Evolutionary conservation across 371 early-diverging fungal species (phyloP).

Genomic region (Parasitella parasitica): DNA sequence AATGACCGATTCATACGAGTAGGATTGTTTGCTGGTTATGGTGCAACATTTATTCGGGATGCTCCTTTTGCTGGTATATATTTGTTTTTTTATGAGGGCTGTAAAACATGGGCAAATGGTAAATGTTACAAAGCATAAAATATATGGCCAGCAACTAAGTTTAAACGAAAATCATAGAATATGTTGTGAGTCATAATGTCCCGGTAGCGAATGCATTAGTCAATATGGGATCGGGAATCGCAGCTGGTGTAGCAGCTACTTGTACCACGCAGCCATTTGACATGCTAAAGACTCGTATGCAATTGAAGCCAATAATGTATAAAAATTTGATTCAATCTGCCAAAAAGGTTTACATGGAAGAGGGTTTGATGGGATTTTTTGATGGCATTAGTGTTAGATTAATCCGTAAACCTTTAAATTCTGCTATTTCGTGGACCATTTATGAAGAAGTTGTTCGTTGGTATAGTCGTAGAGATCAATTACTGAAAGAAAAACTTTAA

Average conservation of each 20-base stretch:
- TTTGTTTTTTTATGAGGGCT: constrained; percentile 86
- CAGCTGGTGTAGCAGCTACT: constrained; percentile 77
- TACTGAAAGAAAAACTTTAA: constrained; percentile 24
- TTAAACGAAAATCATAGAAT: constrained; percentile 3
- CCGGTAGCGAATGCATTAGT: constrained; percentile 40
- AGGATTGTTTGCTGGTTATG: constrained; percentile 89
- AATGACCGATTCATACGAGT: background rate
- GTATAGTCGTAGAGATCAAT: constrained; percentile 19
- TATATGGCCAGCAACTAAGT: background rate
- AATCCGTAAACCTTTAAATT: constrained; percentile 83
- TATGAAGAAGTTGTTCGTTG: constrained; percentile 81
- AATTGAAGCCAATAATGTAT: constrained; percentile 79
- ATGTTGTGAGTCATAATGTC: constrained; percentile 12
- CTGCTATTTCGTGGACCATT: constrained; percentile 92
- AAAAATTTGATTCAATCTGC: constrained; percentile 62
- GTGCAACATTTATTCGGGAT: constrained; percentile 91
- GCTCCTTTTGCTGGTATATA: constrained; percentile 97
- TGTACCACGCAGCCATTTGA: constrained; percentile 93
- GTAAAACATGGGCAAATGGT: constrained; percentile 56
- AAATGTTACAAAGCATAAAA: no score
- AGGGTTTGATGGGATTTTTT: constrained; percentile 78
- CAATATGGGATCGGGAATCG: constrained; percentile 55
- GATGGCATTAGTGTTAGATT: constrained; percentile 85
- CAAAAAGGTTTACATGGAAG: constrained; percentile 60
- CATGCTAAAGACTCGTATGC: constrained; percentile 91